Percentiles rank a stretch among this genome's conserved stretches.
Evolutionary conservation across 495 filamentous ascomycete species (phyloP).

Genomic region (Pseudomonodictys pantanalensis): DNA sequence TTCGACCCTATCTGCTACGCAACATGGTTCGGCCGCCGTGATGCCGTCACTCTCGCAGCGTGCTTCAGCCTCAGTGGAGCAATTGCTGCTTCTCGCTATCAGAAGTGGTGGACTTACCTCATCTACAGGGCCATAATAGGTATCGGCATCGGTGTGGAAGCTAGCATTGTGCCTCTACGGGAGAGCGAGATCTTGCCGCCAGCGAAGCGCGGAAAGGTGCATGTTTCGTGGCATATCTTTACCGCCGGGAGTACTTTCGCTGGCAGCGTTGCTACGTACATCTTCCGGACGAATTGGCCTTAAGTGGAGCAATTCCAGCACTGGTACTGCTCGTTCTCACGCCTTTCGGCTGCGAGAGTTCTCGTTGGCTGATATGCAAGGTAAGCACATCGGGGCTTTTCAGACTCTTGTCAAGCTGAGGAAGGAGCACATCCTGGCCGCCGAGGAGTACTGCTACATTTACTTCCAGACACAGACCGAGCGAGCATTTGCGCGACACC

Average conservation of each 20-base stretch:
- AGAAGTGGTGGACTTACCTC: too few relatives aligned
- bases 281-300: background rate
- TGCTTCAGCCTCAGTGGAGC: background rate
- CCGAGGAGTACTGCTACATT: background rate
- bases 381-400: too few relatives aligned
- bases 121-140: too few relatives aligned
- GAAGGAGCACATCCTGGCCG: background rate
- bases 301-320: background rate
- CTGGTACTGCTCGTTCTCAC: background rate
- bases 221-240: background rate
- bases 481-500: too few relatives aligned
- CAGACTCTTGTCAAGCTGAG: background rate
- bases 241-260: background rate
- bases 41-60: background rate
- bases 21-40: background rate
- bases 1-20: background rate
- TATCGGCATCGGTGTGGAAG: background rate
- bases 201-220: background rate
- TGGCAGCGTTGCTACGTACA: background rate
- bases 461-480: background rate
- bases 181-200: background rate
- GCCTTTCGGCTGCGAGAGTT: background rate
- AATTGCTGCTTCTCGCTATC: background rate
- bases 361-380: too few relatives aligned
- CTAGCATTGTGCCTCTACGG: background rate